Percentiles rank a stretch among this genome's conserved stretches.
Evolutionary conservation across 1,284 basidiomycete species (phyloP).

Genomic region (Leccinum pallidistipes): DNA sequence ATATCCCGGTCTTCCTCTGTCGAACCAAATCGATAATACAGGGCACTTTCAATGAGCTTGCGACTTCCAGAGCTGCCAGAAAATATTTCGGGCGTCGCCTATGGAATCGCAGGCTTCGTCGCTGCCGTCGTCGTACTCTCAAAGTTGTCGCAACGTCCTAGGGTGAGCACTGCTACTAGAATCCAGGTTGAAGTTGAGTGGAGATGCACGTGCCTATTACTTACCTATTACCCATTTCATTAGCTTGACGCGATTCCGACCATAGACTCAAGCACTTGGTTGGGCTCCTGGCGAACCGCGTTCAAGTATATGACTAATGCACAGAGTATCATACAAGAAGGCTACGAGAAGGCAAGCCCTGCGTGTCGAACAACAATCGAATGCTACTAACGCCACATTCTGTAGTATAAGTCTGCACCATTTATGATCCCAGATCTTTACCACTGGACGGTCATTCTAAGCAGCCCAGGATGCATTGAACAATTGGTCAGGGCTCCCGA

Average conservation of each 20-base stretch:
- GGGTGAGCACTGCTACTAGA: neutral
- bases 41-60: constrained; percentile 1
- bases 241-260: neutral
- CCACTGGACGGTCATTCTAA: constrained; percentile 43
- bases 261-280: neutral
- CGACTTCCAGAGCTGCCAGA: neutral
- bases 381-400: neutral
- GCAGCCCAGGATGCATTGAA: constrained; percentile 35
- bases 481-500: constrained; percentile 43
- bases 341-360: neutral
- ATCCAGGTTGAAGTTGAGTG: neutral
- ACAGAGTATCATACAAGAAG: neutral
- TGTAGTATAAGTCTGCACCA: constrained; percentile 21
- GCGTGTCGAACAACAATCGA: neutral
- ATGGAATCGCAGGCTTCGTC: neutral
- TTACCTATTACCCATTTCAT: neutral
- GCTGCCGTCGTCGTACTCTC: neutral
- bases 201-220: neutral
- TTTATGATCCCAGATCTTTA: constrained; percentile 44
- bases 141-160: neutral
- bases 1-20: neutral
- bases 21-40: neutral
- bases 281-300: neutral
- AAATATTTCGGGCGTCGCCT: neutral
- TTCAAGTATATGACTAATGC: neutral